Evolutionary conservation across 2,329 filamentous ascomycete species (phyloP).

Genomic region (Periconia sp.): DNA sequence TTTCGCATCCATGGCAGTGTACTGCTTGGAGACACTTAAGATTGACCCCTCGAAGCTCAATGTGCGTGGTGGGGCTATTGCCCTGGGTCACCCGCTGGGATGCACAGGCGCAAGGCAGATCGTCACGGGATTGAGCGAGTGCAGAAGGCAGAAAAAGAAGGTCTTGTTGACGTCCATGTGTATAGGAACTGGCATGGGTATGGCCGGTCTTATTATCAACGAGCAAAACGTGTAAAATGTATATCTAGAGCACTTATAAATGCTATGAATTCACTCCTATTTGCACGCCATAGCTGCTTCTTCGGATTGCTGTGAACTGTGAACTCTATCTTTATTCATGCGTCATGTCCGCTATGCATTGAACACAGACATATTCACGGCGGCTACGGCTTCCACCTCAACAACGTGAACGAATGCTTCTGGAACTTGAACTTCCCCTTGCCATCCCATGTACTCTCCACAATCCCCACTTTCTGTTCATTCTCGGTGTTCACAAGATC

Average conservation of each 20-base stretch:
- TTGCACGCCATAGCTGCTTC: too few species aligned
- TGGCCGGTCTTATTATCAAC: conserved; percentile 71
- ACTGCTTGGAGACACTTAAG: conserved; percentile 73
- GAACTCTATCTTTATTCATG: too few species aligned
- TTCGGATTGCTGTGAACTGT: too few species aligned
- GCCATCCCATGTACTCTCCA: conserved; percentile 68
- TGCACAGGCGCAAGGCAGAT: conserved; percentile 81
- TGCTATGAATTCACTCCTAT: too few species aligned
- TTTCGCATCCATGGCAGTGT: conserved; percentile 97
- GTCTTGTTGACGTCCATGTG: conserved; percentile 92
- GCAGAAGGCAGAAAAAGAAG: conserved; percentile 85
- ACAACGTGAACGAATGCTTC: conserved; percentile 73
- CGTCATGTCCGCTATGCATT: too few species aligned
- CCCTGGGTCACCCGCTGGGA: conserved; percentile 82
- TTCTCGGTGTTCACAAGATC: conserved; percentile 67
- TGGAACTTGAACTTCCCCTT: conserved; percentile 68
- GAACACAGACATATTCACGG: background rate
- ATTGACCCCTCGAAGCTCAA: conserved; percentile 81
- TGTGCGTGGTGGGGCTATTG: conserved; percentile 80
- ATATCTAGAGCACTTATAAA: background rate
- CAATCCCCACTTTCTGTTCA: conserved; percentile 66
- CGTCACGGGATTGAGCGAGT: conserved; percentile 87
- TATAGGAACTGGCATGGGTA: conserved; percentile 70
- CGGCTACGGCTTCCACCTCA: conserved; percentile 58
- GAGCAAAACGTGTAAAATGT: conserved; percentile 53